These are phyloP conservation scores for Aspergillus carbonarius DNA, from an alignment of 2,329 filamentous ascomycete genomes.

Conservation along the genomic window DNA sequence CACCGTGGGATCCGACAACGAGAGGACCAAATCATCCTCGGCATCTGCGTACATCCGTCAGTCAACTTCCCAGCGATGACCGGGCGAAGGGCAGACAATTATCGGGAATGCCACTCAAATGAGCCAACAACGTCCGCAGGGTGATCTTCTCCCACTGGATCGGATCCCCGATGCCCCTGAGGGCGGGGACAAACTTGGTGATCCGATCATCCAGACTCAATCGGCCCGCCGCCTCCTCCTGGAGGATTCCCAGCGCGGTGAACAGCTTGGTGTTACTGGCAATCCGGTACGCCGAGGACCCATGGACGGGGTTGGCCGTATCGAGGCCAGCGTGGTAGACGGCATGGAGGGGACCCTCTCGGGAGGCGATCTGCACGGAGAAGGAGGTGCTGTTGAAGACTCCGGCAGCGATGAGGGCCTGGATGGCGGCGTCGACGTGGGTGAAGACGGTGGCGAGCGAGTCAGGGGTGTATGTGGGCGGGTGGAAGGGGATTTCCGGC, in stretches of 20 bases:
- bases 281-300: conserved; percentile 22
- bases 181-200: conserved; percentile 19
- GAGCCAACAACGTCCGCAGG: conserved; percentile 24
- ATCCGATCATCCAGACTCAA: conserved; percentile 27
- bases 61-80: background rate
- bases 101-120: conserved; percentile 27
- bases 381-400: background rate
- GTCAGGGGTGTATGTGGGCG: background rate
- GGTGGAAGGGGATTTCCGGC: background rate
- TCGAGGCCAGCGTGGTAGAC: background rate
- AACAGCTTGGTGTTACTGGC: conserved; percentile 30
- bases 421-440: background rate
- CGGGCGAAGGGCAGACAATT: conserved; percentile 16
- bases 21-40: conserved; percentile 3
- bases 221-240: conserved; percentile 26
- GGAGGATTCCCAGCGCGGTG: conserved; percentile 27
- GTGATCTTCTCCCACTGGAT: conserved; percentile 29
- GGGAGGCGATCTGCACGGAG: background rate
- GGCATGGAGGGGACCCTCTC: background rate
- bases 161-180: conserved; percentile 5
- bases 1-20: conserved; percentile 5
- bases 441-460: background rate
- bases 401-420: background rate
- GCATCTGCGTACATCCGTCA: background rate
- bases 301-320: background rate